Evolutionary conservation across 2,329 filamentous ascomycete genomes (phyloP).

Genomic region (Metarhizium robertsii): DNA sequence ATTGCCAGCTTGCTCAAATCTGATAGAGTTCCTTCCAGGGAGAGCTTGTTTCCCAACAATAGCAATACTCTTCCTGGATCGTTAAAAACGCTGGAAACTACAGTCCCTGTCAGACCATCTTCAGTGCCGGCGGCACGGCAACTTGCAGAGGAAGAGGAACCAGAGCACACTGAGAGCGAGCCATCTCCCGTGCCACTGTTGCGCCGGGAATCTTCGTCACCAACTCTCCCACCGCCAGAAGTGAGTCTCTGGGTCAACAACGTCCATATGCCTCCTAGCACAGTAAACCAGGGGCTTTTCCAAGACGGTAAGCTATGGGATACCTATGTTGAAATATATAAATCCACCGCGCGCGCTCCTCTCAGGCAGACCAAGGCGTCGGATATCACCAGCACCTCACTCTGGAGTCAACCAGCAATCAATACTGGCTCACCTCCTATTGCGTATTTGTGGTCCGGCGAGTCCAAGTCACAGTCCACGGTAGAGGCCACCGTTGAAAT

Average conservation of each 20-base stretch:
- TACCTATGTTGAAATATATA: neutral
- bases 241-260: neutral
- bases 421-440: neutral
- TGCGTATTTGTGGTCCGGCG: neutral
- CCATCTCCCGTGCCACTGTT: neutral
- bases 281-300: constrained; percentile 18
- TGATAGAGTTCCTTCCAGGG: constrained; percentile 39
- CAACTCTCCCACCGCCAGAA: neutral
- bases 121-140: neutral
- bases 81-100: neutral
- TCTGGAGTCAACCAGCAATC: constrained; percentile 20
- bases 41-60: constrained; percentile 37
- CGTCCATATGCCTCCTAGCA: neutral
- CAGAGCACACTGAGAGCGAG: neutral
- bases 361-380: constrained; percentile 15
- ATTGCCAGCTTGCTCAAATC: constrained; percentile 50
- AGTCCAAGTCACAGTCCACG: neutral
- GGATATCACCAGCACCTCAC: constrained; percentile 24
- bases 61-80: neutral
- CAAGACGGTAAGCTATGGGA: constrained; percentile 14
- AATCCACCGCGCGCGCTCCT: constrained; percentile 16
- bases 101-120: neutral
- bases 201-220: neutral
- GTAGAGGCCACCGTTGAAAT: neutral
- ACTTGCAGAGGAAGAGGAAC: neutral